phyloP scores from a whole-genome alignment of 495 filamentous ascomycete genomes.

The Aspergillus saccharolyticus region DNA sequence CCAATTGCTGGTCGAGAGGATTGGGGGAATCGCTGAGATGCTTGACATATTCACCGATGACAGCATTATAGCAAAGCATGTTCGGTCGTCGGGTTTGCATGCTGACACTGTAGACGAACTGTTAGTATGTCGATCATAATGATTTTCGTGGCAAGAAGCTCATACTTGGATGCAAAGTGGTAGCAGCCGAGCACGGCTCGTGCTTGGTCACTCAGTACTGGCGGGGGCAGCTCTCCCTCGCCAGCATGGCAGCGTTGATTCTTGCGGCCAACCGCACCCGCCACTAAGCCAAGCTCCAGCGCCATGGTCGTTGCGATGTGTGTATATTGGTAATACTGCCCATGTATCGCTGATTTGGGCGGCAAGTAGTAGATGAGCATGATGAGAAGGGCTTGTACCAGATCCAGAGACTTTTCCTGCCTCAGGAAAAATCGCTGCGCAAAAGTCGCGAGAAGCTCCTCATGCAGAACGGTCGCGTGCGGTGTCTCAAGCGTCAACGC shows the following conservation, averaged over 20 bases:
- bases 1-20: neutral
- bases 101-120: neutral
- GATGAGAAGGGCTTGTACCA: neutral
- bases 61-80: neutral
- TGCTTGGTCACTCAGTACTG: neutral
- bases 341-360: constrained; percentile 1
- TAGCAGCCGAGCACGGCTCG: constrained; percentile 2
- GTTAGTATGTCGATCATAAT: neutral
- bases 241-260: neutral
- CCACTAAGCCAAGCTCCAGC: neutral
- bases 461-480: neutral
- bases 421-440: neutral
- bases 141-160: neutral
- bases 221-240: neutral
- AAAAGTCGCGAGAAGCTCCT: neutral
- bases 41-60: neutral
- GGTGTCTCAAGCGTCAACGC: neutral
- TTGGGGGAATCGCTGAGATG: neutral
- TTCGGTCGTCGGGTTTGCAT: constrained; percentile 2
- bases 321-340: constrained; percentile 1
- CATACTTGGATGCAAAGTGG: constrained; percentile 1
- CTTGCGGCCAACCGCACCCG: neutral
- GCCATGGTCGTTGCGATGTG: constrained; percentile 1
- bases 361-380: constrained; percentile 2
- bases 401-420: neutral